phyloP scores from a whole-genome alignment of 83 land plant species.

The Picea mariana region DNA sequence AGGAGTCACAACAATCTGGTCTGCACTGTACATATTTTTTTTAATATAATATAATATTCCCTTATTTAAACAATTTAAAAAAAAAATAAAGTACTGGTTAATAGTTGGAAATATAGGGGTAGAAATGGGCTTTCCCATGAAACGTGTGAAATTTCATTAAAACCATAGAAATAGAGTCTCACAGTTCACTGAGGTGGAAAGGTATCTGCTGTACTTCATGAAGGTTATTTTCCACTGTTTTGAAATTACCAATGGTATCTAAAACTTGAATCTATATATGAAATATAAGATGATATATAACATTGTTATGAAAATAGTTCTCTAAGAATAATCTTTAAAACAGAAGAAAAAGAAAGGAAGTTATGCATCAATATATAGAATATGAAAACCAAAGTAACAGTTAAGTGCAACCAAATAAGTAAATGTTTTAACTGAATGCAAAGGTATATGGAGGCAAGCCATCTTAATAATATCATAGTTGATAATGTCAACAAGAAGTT shows the following conservation, averaged over 20 bases:
- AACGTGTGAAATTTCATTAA: too few species aligned
- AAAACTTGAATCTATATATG: not conserved
- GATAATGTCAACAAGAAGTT: not conserved
- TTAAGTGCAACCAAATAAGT: too few species aligned
- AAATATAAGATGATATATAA: not conserved
- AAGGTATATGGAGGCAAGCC: not conserved
- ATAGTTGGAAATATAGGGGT: too few species aligned
- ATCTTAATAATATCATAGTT: not conserved
- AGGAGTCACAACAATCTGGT: too few species aligned
- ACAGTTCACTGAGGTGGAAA: too few species aligned
- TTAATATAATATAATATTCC: too few species aligned
- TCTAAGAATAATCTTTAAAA: not conserved
- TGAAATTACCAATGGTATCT: not conserved
- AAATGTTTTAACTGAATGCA: not conserved
- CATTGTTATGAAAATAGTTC: not conserved
- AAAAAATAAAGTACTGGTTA: too few species aligned
- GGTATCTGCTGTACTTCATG: too few species aligned
- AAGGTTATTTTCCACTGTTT: not conserved
- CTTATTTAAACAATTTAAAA: too few species aligned
- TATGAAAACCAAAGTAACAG: not conserved
- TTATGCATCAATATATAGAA: not conserved
- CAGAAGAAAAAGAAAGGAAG: constrained; percentile 1
- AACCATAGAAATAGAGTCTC: too few species aligned
- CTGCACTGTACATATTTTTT: too few species aligned
- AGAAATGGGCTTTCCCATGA: too few species aligned